phyloP scores from a whole-genome alignment of 1,284 basidiomycete species.

The Leccinum fallax region DNA sequence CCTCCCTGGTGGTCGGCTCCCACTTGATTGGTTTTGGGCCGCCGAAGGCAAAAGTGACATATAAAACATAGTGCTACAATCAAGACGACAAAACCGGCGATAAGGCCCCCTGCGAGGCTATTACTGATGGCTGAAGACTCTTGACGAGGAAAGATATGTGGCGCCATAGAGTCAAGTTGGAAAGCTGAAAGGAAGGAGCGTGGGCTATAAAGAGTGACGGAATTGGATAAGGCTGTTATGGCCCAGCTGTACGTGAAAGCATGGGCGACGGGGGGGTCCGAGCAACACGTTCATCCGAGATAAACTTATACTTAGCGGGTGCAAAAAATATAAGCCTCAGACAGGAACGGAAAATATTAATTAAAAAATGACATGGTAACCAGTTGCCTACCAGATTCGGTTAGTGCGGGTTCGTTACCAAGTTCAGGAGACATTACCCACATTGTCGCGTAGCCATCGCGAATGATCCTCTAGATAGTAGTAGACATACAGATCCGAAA shows the following conservation, averaged over 20 bases:
- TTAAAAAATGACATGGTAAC: constrained; percentile 3
- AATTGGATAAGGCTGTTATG: neutral
- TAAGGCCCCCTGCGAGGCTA: constrained; percentile 48
- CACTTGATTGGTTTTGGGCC: constrained; percentile 42
- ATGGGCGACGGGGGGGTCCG: constrained; percentile 6
- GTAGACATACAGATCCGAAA: neutral
- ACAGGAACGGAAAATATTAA: constrained; percentile 10
- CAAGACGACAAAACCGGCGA: constrained; percentile 7
- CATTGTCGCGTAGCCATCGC: neutral
- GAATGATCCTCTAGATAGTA: neutral
- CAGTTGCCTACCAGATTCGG: neutral
- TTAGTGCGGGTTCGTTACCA: constrained; percentile 17
- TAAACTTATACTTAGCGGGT: constrained; percentile 12
- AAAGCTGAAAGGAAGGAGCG: constrained; percentile 12
- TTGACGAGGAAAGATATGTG: constrained; percentile 11
- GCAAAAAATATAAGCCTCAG: neutral
- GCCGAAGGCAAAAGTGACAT: constrained; percentile 40
- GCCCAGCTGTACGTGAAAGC: neutral
- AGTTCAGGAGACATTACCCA: neutral
- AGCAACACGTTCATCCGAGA: neutral
- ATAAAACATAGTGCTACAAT: constrained; percentile 34
- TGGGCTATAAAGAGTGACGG: constrained; percentile 15
- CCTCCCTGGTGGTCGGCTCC: constrained; percentile 45
- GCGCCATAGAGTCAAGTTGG: constrained; percentile 21
- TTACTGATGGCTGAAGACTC: constrained; percentile 7